Conservation (phyloP, 495 filamentous ascomycete genomes). For the Rostrohypoxylon terebratum region DNA sequence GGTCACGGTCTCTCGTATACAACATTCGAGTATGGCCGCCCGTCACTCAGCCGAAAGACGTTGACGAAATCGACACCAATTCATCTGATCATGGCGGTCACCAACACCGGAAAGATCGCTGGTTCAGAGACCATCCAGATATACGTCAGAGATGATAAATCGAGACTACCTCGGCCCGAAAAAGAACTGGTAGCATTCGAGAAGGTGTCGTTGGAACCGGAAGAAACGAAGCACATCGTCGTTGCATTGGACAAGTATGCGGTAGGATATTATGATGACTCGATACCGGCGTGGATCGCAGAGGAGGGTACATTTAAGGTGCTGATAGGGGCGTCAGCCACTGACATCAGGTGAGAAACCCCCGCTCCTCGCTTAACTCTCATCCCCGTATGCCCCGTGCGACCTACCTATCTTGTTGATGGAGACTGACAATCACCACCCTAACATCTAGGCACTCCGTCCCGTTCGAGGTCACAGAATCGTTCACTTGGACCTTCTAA, state of each 20-base stretch:
- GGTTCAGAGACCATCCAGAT: slow-evolving; percentile 85
- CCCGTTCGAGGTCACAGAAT: slow-evolving; percentile 67
- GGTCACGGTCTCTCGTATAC: slow-evolving; percentile 89
- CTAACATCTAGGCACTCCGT: slow-evolving; percentile 55
- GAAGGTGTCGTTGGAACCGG: slow-evolving; percentile 76
- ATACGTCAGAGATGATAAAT: slow-evolving; percentile 71
- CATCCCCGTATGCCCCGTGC: slow-evolving; percentile 25
- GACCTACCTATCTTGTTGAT: slow-evolving; percentile 34
- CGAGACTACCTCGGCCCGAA: slow-evolving; percentile 71
- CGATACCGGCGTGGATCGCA: slow-evolving; percentile 75
- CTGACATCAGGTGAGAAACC: slow-evolving; percentile 58
- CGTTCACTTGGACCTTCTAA: slow-evolving; percentile 68
- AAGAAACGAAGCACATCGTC: slow-evolving; percentile 75
- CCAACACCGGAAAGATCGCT: slow-evolving; percentile 71
- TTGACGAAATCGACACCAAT: slow-evolving; percentile 66
- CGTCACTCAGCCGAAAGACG: slow-evolving; percentile 62
- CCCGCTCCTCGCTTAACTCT: slow-evolving; percentile 33
- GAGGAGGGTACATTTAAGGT: slow-evolving; percentile 81
- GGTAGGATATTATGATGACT: slow-evolving; percentile 84
- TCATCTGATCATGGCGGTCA: slow-evolving; percentile 71
- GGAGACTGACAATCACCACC: slow-evolving; percentile 39
- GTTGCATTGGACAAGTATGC: slow-evolving; percentile 78
- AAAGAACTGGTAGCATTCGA: slow-evolving; percentile 85
- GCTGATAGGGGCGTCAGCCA: slow-evolving; percentile 67
- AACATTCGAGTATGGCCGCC: slow-evolving; percentile 74